phyloP scores from a whole-genome alignment of 805 yeast species.

The Hanseniaspora jakobsenii region DNA sequence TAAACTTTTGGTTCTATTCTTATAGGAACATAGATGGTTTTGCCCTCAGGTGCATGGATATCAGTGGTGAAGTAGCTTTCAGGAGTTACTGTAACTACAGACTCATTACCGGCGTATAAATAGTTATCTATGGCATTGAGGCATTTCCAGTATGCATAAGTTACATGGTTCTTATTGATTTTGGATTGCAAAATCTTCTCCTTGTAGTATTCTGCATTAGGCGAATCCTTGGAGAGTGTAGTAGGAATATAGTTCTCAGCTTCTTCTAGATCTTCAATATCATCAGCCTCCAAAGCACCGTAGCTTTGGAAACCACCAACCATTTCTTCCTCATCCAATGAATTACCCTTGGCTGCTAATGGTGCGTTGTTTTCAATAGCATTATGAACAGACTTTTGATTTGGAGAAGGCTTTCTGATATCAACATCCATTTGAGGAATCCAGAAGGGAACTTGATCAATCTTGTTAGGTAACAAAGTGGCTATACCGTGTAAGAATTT shows the following conservation, averaged over 20 bases:
- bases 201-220: slow-evolving; percentile 26
- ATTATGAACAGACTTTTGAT: slow-evolving; percentile 44
- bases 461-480: slow-evolving; percentile 71
- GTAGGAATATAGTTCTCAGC: slow-evolving; percentile 40
- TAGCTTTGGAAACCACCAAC: slow-evolving; percentile 25
- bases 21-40: slow-evolving; percentile 80
- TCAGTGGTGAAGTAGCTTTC: slow-evolving; percentile 52
- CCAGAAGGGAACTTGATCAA: slow-evolving; percentile 89
- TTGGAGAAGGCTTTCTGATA: slow-evolving; percentile 54
- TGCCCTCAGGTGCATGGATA: slow-evolving; percentile 74
- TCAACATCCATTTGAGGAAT: slow-evolving; percentile 93
- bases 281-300: slow-evolving; percentile 32
- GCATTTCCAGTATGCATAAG: slow-evolving; percentile 21
- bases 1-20: slow-evolving; percentile 98
- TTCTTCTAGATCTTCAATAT: slow-evolving; percentile 60
- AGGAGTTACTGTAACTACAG: slow-evolving; percentile 39
- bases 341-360: slow-evolving; percentile 23
- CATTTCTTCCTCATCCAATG: slow-evolving; percentile 27
- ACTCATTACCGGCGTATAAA: slow-evolving; percentile 38
- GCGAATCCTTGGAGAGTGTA: slow-evolving; percentile 19
- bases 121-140: slow-evolving; percentile 32
- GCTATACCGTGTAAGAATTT: slow-evolving; percentile 97
- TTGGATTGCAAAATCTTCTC: slow-evolving; percentile 16
- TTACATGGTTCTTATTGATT: slow-evolving; percentile 17
- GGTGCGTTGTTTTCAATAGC: slow-evolving; percentile 23